These are phyloP conservation scores for Pyronema domesticum DNA, from an alignment of 495 filamentous ascomycete genomes.

Conservation along the genomic window DNA sequence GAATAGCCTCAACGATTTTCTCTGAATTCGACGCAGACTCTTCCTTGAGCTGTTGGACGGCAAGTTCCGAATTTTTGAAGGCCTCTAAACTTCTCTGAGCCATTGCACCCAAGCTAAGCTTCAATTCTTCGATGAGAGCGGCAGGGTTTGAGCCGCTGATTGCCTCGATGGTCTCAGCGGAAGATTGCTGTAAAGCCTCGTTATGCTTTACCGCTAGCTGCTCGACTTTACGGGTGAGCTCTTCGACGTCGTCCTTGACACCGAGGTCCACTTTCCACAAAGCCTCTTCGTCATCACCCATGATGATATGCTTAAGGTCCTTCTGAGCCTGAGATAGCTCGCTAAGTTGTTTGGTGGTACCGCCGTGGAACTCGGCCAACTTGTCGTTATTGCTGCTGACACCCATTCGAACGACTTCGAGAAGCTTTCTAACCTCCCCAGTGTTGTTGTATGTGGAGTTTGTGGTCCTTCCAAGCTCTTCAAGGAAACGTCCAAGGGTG, in stretches of 20 bases:
- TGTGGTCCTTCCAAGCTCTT: conserved; percentile 19
- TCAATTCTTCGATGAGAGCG: conserved; percentile 50
- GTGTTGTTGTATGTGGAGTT: conserved; percentile 18
- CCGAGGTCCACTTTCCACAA: conserved; percentile 22
- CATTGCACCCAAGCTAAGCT: conserved; percentile 42
- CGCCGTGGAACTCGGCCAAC: conserved; percentile 19
- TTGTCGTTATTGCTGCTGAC: conserved; percentile 22
- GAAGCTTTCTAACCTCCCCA: conserved; percentile 22
- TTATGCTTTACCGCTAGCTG: conserved; percentile 38
- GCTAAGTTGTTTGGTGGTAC: conserved; percentile 32
- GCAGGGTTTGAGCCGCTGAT: conserved; percentile 31
- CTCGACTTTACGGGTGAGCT: conserved; percentile 78
- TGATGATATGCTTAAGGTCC: conserved; percentile 16
- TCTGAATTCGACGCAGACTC: conserved; percentile 29
- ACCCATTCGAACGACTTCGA: conserved; percentile 24
- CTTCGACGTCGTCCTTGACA: conserved; percentile 73
- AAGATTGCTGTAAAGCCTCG: conserved; percentile 50
- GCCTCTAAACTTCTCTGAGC: conserved; percentile 21
- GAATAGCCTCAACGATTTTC: conserved; percentile 12
- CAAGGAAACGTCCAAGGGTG: conserved; percentile 20
- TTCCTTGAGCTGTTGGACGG: conserved; percentile 57
- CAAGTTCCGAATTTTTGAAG: conserved; percentile 34
- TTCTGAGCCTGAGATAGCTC: conserved; percentile 70
- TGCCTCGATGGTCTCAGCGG: conserved; percentile 28
- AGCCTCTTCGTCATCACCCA: conserved; percentile 18